Conservation (phyloP, 2,329 filamentous ascomycete genomes). For the Drechslerella stenobrocha region DNA sequence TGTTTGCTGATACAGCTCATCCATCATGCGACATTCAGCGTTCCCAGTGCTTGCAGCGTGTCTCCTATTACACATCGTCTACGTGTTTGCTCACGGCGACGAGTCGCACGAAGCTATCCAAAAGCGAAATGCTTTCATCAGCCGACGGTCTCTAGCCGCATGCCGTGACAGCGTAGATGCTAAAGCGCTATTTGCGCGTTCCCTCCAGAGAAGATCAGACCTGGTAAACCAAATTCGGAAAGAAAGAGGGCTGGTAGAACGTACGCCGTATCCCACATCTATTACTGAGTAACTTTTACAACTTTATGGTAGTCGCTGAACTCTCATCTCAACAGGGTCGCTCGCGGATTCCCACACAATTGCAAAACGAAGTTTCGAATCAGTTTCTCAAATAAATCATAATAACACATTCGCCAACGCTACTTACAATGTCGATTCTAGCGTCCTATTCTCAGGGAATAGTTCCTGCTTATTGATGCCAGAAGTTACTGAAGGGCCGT, state of each 20-base stretch:
- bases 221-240: constrained; percentile 28
- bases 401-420: constrained; percentile 53
- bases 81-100: constrained; percentile 36
- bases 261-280: constrained; percentile 10
- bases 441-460: constrained; percentile 57
- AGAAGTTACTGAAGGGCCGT: constrained; percentile 58
- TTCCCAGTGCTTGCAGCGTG: constrained; percentile 19
- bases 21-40: constrained; percentile 31
- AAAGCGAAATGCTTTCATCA: constrained; percentile 40
- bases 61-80: constrained; percentile 11
- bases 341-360: constrained; percentile 26
- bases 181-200: constrained; percentile 32
- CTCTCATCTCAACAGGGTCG: constrained; percentile 9
- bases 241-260: constrained; percentile 24
- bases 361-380: constrained; percentile 41
- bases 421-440: constrained; percentile 47
- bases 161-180: constrained; percentile 36
- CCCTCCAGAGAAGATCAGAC: constrained; percentile 28
- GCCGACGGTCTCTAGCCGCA: constrained; percentile 35
- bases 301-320: neutral
- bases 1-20: too few species aligned
- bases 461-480: constrained; percentile 56
- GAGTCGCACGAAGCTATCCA: constrained; percentile 31
- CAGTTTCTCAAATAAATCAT: constrained; percentile 52
- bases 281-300: neutral